Evolutionary conservation across 257 asterid genomes (phyloP).

Genomic region (Dorcoceras hygrometricum): DNA sequence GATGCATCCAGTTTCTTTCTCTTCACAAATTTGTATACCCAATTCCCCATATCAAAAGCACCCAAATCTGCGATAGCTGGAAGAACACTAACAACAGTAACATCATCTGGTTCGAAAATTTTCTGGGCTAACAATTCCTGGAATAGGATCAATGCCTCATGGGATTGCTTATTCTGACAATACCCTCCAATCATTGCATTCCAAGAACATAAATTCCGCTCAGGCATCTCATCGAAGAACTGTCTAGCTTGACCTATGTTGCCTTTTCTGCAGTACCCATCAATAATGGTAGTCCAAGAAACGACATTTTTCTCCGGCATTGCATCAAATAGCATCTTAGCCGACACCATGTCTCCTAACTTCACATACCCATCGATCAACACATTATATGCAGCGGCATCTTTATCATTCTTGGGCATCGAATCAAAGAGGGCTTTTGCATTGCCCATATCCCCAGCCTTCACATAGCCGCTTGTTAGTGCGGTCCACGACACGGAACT

Average conservation of each 20-base stretch:
- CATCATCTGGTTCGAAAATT: slow-evolving; percentile 59
- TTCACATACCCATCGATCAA: slow-evolving; percentile 83
- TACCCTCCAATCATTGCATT: slow-evolving; percentile 90
- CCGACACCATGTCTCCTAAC: slow-evolving; percentile 58
- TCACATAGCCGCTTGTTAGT: slow-evolving; percentile 69
- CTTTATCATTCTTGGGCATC: slow-evolving; percentile 60
- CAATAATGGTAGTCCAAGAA: slow-evolving; percentile 89
- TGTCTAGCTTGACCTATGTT: slow-evolving; percentile 52
- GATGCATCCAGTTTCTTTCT: slow-evolving; percentile 58
- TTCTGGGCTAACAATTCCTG: slow-evolving; percentile 46
- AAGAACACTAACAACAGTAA: slow-evolving; percentile 70
- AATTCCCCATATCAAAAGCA: slow-evolving; percentile 75
- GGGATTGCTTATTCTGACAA: slow-evolving; percentile 62
- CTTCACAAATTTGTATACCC: slow-evolving; percentile 60
- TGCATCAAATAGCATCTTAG: slow-evolving; percentile 54
- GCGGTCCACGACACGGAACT: slow-evolving; percentile 88
- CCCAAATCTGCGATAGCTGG: slow-evolving; percentile 93
- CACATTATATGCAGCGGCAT: slow-evolving; percentile 66
- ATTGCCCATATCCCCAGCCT: slow-evolving; percentile 44
- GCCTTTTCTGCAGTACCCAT: slow-evolving; percentile 68
- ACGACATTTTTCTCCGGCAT: slow-evolving; percentile 75
- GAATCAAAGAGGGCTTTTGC: slow-evolving; percentile 49
- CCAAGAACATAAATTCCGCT: slow-evolving; percentile 79
- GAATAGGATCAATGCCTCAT: slow-evolving; percentile 63
- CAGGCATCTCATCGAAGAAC: slow-evolving; percentile 69